Evolutionary conservation across 1,284 basidiomycete species (phyloP), one percentile per base, ranked within the genome.

Genomic region (Neonothopanus nambi): DNA sequence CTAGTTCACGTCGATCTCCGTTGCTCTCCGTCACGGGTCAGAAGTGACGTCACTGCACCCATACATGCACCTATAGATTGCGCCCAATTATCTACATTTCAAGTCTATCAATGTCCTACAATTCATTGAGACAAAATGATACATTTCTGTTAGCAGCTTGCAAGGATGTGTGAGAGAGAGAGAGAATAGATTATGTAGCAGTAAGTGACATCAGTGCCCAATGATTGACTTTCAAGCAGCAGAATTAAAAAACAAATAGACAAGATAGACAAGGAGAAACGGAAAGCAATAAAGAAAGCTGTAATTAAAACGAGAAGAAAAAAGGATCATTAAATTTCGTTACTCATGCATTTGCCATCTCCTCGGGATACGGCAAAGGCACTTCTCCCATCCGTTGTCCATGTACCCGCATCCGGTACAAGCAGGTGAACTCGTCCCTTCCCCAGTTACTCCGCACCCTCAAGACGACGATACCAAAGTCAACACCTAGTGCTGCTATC

Each of bases 381-480:
- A 59, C 59, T 50, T 70, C 70, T 15, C 62, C 74, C 51, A 77
- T 54, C 52, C 57, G 62, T 55, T 71, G 60, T 12, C 83, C 93
- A 65, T 85, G 89, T 30, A 90, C 87, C 28, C 89, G 79, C 70
- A 98, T 79, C 48, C 95, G 83, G 70, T 98, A 98, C 33, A 98
- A 67, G 70, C 95, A 98, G 0, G 95, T 98, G 65, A 82, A 91
- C 57, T 87, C 84, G 12, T 79, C 72, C 64, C 80, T 80, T 24
- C 95, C 96, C 85, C 93, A 96, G 66, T 98, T 98, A 65, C 78
- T 89, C 67, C 83, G 77, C 60, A 98, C 74, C 59, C 82, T 73
- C 63, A 97, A 75, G 52, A 90, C 82, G 15, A 98, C 89, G 43
- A 93, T 74, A 1, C 88, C 87, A 61, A 94, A 87, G 65, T 92